Evolutionary conservation across 352 stramenopile species (phyloP), one percentile per base, ranked within the genome.

Genomic region (Pseudoperonospora humuli): DNA sequence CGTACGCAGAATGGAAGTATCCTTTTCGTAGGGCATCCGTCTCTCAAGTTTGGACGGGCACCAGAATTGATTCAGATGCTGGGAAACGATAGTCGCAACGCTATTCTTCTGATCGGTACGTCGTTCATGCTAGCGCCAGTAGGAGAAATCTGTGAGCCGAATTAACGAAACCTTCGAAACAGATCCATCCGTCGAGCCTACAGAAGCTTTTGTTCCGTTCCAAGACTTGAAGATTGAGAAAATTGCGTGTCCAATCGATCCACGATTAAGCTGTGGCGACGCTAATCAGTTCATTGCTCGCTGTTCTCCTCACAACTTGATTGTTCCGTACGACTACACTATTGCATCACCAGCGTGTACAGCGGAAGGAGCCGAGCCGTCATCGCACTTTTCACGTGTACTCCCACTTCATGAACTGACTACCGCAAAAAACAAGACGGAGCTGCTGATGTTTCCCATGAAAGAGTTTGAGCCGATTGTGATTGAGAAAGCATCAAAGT

Each of bases 211-310:
- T 37, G 54, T 51, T 9, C 57, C 69, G 17, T 89, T 84, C 14
- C 70, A 74, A 34, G 55, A 64, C 8, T 58, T 83, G 7, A 47
- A 70, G 25, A 76, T 93, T 25, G 78, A 93, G 39, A 86, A 88
- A 32, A 83, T 90, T 57, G 47, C 58, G 21, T 86, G 75, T 17
- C 71, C 75, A 8, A 88, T 93, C 23, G 81, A 93, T 25, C 68
- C 77, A 13, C 67, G 78, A 5, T 57, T 93, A 43, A 86, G 71
- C 43, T 93, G 82, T 44, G 81, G 81, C 1, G 80, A 93, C 37
- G 82, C 74, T 18, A 93, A 93, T 47, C 81, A 89, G 51, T 80
- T 93, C 21, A 84, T 93, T 29, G 70, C 79, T 1, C 75, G 81
- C 3, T 93, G 82, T 41, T 71, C 59, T 9, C 82, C 82, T 5